Conservation (phyloP, 2,329 filamentous ascomycete genomes). For the Botryotinia calthae region DNA sequence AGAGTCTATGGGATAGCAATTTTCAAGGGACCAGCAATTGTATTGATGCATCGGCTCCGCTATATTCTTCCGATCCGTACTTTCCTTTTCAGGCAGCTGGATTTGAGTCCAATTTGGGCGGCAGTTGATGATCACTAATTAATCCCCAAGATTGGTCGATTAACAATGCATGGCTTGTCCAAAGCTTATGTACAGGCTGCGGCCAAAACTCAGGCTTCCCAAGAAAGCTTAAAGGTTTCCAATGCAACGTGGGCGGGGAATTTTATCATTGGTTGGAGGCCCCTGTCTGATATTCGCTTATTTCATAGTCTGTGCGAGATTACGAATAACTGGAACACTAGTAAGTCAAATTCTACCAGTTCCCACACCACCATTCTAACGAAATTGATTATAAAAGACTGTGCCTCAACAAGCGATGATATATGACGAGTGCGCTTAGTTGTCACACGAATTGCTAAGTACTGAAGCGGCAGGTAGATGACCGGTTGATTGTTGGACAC, state of each 20-base stretch:
- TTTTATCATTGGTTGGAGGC: conserved; percentile 8
- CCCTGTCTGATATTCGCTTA: background rate
- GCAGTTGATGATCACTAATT: background rate
- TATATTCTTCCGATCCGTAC: conserved; percentile 1
- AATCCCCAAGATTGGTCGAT: background rate
- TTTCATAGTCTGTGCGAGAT: background rate
- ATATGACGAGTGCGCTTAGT: conserved; percentile 2
- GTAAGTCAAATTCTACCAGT: background rate
- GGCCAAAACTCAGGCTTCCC: background rate
- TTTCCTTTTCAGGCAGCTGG: conserved; percentile 16
- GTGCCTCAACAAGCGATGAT: background rate
- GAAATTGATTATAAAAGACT: background rate
- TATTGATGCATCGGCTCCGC: background rate
- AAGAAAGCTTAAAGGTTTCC: conserved; percentile 12
- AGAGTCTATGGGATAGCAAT: conserved; percentile 20
- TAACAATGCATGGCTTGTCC: background rate
- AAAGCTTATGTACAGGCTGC: conserved; percentile 17
- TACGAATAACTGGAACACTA: background rate
- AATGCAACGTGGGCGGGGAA: background rate
- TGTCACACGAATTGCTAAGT: background rate
- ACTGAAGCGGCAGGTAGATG: conserved; percentile 10
- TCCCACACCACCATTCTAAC: background rate
- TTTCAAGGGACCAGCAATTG: conserved; percentile 9
- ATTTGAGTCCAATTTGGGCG: background rate
- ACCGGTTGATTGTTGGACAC: conserved; percentile 2